Evolutionary conservation across 306 rosid genomes (phyloP), one percentile per base, ranked within the genome.

Genomic region (Vigna trinervia): DNA sequence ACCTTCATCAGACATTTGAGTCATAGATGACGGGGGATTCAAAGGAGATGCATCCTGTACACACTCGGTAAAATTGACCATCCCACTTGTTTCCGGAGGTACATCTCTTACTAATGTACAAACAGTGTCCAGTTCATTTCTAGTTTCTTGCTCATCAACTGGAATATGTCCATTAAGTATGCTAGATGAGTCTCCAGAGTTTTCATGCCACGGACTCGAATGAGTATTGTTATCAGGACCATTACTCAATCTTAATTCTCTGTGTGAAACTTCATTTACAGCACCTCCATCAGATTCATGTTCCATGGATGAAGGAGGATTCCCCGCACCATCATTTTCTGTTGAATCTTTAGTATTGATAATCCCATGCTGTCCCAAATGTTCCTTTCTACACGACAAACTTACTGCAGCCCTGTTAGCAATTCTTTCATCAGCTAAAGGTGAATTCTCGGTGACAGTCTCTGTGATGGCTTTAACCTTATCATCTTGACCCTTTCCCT

Each of bases 351-450:
- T 32, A 5, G 54, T 45, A 75, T 36, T 57, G 56, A n/a, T 50
- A 75, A 58, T 59, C 50, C 70, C 81, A 12, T 36, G 80, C 70
- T 38, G 51, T 70, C 38, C 75, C 17, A 38, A 6, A 34, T 34
- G 58, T 77, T 75, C 83, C 73, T 74, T 85, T 74, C 45, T 69
- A 59, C 63, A 81, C 65, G 77, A 71, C 22, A 69, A n/a, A 50
- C 74, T 46, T n/a, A 64, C n/a, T 9, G 58, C 34, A 66, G 68
- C 39, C 47, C 15, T 73, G 23, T 71, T 68, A 59, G 74, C 60
- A 71, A 30, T 69, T 77, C 17, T 57, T 75, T 74, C 82, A 28
- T 23, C 43, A 57, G 76, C 57, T 15, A 62, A 50, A 36, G 69
- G 75, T 50, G 68, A 62, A 78, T 54, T 74, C 69, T 34, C 45